Evolutionary conservation across 2,329 filamentous ascomycete species (phyloP).

Genomic region (Xylaria sp.): DNA sequence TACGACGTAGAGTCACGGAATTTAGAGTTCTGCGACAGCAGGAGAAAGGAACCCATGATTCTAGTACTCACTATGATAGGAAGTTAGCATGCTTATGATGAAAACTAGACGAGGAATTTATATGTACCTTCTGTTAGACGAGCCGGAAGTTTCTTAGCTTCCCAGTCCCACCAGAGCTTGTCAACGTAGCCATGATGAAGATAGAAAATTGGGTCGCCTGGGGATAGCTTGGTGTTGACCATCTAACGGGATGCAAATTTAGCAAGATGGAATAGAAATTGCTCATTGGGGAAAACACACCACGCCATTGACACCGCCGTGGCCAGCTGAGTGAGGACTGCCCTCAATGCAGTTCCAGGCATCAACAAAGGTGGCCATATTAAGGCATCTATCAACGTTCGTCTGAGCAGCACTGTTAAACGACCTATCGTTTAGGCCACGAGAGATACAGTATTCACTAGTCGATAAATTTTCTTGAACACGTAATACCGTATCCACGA

Average conservation of each 20-base stretch:
- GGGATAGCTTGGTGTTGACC: conserved; percentile 18
- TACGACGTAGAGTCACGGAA: neutral
- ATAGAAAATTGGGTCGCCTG: conserved; percentile 25
- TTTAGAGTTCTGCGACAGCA: neutral
- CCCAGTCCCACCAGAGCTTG: conserved; percentile 30
- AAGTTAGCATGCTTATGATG: too few species aligned
- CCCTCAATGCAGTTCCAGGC: conserved; percentile 22
- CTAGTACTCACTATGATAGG: too few species aligned
- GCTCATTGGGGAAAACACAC: neutral
- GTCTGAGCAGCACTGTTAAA: conserved; percentile 15
- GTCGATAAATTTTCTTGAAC: conserved; percentile 10
- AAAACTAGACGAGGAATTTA: neutral
- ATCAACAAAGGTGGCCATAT: conserved; percentile 14
- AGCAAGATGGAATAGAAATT: neutral
- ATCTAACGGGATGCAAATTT: conserved; percentile 6
- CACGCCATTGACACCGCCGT: conserved; percentile 9
- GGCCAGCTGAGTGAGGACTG: conserved; percentile 10
- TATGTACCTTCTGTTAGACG: conserved; percentile 24
- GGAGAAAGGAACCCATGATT: too few species aligned
- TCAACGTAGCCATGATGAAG: conserved; percentile 27
- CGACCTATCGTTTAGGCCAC: conserved; percentile 6
- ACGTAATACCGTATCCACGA: conserved; percentile 12
- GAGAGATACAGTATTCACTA: conserved; percentile 20
- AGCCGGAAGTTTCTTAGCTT: conserved; percentile 9
- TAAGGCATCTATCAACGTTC: conserved; percentile 14